Evolutionary conservation across 2,329 filamentous ascomycete genomes (phyloP).

Genomic region (Aureobasidium sp.): DNA sequence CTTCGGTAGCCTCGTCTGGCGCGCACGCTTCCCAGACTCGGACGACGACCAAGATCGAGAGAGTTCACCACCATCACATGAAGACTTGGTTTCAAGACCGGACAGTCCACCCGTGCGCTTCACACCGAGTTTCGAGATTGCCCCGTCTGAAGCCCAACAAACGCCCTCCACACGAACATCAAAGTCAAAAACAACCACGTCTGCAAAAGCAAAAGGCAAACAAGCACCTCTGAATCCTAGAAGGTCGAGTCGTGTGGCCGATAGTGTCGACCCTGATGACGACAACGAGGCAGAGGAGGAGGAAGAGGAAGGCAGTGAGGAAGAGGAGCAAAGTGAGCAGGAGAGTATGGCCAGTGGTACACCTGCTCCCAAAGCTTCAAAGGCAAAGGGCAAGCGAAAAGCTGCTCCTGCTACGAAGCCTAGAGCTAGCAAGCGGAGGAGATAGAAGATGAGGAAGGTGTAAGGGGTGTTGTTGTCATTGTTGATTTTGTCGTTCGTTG

Average conservation of each 20-base stretch:
- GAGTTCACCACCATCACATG: conserved; percentile 18
- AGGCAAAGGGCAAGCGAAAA: conserved; percentile 1
- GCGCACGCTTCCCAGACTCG: conserved; percentile 23
- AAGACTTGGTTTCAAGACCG: conserved; percentile 24
- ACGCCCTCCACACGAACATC: neutral
- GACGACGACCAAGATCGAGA: conserved; percentile 14
- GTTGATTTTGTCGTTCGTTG: neutral
- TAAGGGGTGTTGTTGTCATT: neutral
- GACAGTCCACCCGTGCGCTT: conserved; percentile 25
- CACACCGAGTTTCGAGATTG: conserved; percentile 21
- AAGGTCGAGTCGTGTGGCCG: conserved; percentile 11
- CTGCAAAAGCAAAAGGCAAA: neutral
- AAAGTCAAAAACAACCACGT: neutral
- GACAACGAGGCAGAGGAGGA: conserved; percentile 3
- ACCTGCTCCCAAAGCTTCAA: conserved; percentile 4
- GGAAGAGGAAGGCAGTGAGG: conserved; percentile 5
- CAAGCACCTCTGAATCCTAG: neutral
- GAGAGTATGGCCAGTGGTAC: conserved; percentile 9
- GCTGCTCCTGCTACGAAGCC: neutral
- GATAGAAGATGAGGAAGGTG: neutral
- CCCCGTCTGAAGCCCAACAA: neutral
- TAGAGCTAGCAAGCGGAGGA: conserved; percentile 5
- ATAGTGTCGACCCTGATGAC: conserved; percentile 11
- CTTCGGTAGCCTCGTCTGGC: conserved; percentile 37
- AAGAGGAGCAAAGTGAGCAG: neutral